Percentiles rank a stretch among this genome's conserved stretches.
phyloP scores from a whole-genome alignment of 257 asterid genomes.

The Solanum virginianum region DNA sequence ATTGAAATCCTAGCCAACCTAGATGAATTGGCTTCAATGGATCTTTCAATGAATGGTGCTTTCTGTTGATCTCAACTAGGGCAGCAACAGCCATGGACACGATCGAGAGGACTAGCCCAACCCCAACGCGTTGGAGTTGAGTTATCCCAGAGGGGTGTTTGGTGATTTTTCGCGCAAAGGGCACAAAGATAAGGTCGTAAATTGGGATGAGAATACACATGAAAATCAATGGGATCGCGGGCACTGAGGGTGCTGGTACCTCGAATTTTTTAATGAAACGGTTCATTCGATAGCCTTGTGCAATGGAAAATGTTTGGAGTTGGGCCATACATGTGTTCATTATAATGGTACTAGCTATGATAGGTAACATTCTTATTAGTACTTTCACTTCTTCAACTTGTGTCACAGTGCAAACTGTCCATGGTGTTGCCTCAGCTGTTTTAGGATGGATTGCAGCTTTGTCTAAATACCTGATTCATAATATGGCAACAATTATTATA shows the following conservation, averaged over 20 bases:
- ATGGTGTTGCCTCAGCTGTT: conserved; percentile 22
- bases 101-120: conserved; percentile 54
- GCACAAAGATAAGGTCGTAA: conserved; percentile 51
- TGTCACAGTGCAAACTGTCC: conserved; percentile 57
- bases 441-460: conserved; percentile 42
- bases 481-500: not conserved
- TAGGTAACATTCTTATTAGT: conserved; percentile 54
- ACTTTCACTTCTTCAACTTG: conserved; percentile 68
- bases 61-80: conserved; percentile 44
- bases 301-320: conserved; percentile 62
- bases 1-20: conserved; percentile 59
- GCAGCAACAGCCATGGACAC: conserved; percentile 58
- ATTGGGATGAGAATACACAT: conserved; percentile 46
- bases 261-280: conserved; percentile 37
- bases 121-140: conserved; percentile 60
- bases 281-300: conserved; percentile 55
- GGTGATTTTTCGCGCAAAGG: conserved; percentile 36
- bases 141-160: conserved; percentile 51
- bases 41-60: conserved; percentile 19
- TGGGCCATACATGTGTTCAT: conserved; percentile 71
- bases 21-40: conserved; percentile 45
- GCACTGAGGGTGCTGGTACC: conserved; percentile 55
- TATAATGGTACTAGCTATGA: conserved; percentile 53
- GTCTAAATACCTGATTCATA: conserved; percentile 36
- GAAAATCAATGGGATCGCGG: conserved; percentile 46